These are phyloP conservation scores for Clavispora santaluciae DNA, from an alignment of 805 yeast genomes.

Conservation along the genomic window DNA sequence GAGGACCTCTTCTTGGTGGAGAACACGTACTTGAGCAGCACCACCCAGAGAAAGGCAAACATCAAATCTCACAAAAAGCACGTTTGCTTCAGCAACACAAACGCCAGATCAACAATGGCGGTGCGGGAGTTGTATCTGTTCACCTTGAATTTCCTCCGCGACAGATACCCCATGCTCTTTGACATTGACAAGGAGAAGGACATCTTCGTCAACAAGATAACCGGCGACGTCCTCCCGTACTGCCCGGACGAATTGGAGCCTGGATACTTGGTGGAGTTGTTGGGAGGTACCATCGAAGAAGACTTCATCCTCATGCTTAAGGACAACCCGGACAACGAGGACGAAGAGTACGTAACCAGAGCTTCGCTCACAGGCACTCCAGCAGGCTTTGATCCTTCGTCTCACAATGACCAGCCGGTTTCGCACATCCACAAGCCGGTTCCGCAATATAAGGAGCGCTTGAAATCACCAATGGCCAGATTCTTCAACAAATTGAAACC, in stretches of 20 bases:
- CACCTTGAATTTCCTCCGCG: conserved; percentile 33
- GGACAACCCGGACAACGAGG: conserved; percentile 30
- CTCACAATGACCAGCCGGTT: conserved; percentile 48
- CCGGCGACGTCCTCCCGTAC: conserved; percentile 35
- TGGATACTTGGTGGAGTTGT: conserved; percentile 15
- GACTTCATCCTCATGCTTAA: conserved; percentile 54
- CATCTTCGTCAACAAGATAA: conserved; percentile 34
- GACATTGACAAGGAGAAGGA: conserved; percentile 18
- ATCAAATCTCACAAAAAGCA: conserved; percentile 23
- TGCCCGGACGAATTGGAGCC: conserved; percentile 12
- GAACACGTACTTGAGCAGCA: conserved; percentile 46
- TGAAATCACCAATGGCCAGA: conserved; percentile 60
- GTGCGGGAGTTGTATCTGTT: conserved; percentile 48
- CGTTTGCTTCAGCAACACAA: conserved; percentile 18
- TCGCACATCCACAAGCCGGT: conserved; percentile 67
- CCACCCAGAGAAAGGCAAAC: conserved; percentile 35
- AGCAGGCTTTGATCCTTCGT: conserved; percentile 65
- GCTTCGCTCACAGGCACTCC: conserved; percentile 62
- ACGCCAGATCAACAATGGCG: conserved; percentile 23
- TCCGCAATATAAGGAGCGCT: conserved; percentile 55
- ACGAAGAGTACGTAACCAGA: conserved; percentile 55
- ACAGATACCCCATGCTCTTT: conserved; percentile 54
- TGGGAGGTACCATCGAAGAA: conserved; percentile 50
- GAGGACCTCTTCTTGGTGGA: conserved; percentile 62
- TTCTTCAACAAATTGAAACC: conserved; percentile 56